phyloP scores from a whole-genome alignment of 176 grass and related monocot species.

The Eleusine indica region DNA sequence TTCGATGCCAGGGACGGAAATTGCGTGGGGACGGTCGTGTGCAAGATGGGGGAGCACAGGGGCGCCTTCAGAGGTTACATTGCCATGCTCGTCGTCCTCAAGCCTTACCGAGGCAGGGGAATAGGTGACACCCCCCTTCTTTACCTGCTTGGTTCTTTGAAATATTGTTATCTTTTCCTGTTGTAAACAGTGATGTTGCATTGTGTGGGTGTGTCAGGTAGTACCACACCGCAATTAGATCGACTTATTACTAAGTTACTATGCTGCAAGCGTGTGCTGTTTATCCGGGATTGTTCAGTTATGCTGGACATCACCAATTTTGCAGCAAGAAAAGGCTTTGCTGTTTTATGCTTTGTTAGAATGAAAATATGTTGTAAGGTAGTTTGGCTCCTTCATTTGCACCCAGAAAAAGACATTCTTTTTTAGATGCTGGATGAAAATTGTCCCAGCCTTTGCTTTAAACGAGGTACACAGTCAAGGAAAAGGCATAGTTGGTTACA shows the following conservation, averaged over 20 bases:
- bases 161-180: neutral
- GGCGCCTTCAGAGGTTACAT: constrained; percentile 82
- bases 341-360: neutral
- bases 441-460: neutral
- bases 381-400: constrained; percentile 29
- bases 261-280: neutral
- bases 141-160: neutral
- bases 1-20: constrained; percentile 57
- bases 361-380: neutral
- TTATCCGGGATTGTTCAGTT: neutral
- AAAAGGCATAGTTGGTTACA: neutral
- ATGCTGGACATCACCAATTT: neutral
- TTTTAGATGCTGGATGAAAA: neutral
- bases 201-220: neutral
- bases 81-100: constrained; percentile 93
- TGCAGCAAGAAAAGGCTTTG: no score
- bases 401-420: neutral
- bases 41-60: constrained; percentile 93
- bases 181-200: neutral
- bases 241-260: neutral
- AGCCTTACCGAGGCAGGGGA: constrained; percentile 86
- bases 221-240: neutral
- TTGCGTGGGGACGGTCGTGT: constrained; percentile 95
- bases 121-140: constrained; percentile 50
- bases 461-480: neutral